These are phyloP conservation scores for Sporodiniella umbellata DNA, from an alignment of 371 early-diverging fungal genomes.

Conservation along the genomic window DNA sequence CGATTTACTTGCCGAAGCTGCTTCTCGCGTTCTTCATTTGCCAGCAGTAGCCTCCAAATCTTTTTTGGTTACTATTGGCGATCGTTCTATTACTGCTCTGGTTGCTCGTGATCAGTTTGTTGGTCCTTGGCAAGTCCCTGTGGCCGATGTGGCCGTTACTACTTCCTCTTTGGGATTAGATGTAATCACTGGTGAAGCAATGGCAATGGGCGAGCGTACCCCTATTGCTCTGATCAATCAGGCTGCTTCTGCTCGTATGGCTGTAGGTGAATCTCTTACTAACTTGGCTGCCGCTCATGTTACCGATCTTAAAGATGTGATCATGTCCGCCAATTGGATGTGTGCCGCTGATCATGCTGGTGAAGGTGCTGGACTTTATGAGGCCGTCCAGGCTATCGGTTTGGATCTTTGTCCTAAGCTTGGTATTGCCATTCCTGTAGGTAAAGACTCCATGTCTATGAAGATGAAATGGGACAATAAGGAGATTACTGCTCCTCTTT, in stretches of 20 bases:
- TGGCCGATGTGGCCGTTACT: slow-evolving; percentile 93
- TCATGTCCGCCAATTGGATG: slow-evolving; percentile 98
- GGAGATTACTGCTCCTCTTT: slow-evolving; percentile 83
- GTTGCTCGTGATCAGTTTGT: slow-evolving; percentile 96
- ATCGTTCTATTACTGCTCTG: slow-evolving; percentile 91
- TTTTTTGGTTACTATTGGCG: slow-evolving; percentile 96
- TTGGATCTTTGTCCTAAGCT: slow-evolving; percentile 89
- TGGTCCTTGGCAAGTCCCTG: slow-evolving; percentile 96
- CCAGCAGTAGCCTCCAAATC: slow-evolving; percentile 91
- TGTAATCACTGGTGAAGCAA: slow-evolving; percentile 84
- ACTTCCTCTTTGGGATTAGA: slow-evolving; percentile 71
- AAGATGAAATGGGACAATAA: slow-evolving; percentile 82
- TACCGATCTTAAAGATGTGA: slow-evolving; percentile 62
- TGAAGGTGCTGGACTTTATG: slow-evolving; percentile 91
- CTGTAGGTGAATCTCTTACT: slow-evolving; percentile 88
- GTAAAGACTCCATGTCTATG: slow-evolving; percentile 99
- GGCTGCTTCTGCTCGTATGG: slow-evolving; percentile 94
- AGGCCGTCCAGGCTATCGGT: slow-evolving; percentile 91
- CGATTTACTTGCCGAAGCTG: slow-evolving; percentile 58
- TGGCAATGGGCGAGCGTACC: slow-evolving; percentile 97
- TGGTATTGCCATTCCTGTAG: slow-evolving; percentile 94
- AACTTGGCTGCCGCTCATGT: slow-evolving; percentile 90
- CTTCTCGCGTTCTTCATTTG: slow-evolving; percentile 75
- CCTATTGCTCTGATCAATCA: slow-evolving; percentile 81
- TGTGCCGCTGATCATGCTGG: slow-evolving; percentile 86